A percentile compares a stretch with the other conserved stretches of the same genome.
These are phyloP conservation scores for Didymella lethalis DNA, from an alignment of 2,329 filamentous ascomycete species.

Conservation along the genomic window DNA sequence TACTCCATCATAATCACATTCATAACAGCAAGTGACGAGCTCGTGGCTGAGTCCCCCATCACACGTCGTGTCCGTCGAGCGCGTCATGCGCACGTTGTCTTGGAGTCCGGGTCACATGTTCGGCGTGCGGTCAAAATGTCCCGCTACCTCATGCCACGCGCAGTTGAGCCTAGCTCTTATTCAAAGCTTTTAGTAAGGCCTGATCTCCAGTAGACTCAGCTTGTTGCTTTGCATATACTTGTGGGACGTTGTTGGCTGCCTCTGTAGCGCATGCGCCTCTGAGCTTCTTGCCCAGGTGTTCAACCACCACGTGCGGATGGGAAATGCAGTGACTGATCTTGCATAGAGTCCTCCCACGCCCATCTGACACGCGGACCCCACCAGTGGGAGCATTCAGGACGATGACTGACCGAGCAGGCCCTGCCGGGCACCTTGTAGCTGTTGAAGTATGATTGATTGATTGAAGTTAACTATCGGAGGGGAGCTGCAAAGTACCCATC, in stretches of 20 bases:
- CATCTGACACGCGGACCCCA: background rate
- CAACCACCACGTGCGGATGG: background rate
- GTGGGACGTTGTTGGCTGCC: no score
- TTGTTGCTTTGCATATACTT: background rate
- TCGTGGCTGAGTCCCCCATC: background rate
- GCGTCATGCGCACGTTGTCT: conserved; percentile 17
- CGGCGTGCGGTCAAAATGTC: background rate
- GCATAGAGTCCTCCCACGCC: background rate
- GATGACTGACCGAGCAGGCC: background rate
- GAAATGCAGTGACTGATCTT: background rate
- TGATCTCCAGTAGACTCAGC: background rate
- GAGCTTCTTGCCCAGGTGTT: no score
- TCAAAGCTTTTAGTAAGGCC: background rate
- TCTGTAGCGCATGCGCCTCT: background rate
- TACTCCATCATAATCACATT: background rate
- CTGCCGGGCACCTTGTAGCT: conserved; percentile 22
- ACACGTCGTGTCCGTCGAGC: background rate
- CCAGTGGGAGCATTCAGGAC: background rate
- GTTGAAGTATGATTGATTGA: no score
- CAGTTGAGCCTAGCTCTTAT: background rate
- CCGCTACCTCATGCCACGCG: background rate
- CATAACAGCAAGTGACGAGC: conserved; percentile 1
- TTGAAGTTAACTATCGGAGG: no score
- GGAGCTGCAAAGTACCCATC: no score
- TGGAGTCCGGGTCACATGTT: conserved; percentile 5